A percentile compares a stretch with the other conserved stretches of the same genome.
Conservation (phyloP, 164 flowering plant species). For the Amborella trichopoda region DNA sequence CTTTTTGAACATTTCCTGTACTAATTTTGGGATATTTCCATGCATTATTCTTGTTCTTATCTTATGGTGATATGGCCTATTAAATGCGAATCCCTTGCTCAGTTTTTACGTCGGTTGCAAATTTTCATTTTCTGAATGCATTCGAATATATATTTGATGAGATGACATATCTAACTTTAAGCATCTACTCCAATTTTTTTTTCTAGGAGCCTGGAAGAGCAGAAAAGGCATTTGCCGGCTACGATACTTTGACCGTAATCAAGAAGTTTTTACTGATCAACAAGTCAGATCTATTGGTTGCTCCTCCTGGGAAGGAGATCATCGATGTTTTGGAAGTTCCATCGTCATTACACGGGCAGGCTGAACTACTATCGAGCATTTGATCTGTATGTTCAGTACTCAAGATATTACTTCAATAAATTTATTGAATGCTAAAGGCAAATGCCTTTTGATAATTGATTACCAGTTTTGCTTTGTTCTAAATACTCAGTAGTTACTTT, state of each 20-base stretch:
- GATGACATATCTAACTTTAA: no score
- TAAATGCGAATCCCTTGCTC: no score
- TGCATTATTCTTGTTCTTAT: no score
- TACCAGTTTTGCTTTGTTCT: no score
- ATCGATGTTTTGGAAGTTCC: conserved; percentile 24
- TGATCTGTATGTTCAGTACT: conserved; percentile 24
- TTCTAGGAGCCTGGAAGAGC: conserved; percentile 41
- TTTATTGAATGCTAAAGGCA: not conserved
- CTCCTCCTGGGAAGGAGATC: conserved; percentile 42
- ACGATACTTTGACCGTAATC: conserved; percentile 28
- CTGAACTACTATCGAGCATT: conserved; percentile 44
- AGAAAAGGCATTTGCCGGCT: conserved; percentile 35
- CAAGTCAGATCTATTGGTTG: conserved; percentile 17
- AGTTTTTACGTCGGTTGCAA: no score
- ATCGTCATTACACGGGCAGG: conserved; percentile 23
- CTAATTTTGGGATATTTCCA: no score
- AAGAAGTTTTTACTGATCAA: conserved; percentile 27
- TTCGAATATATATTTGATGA: no score
- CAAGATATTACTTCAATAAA: not conserved
- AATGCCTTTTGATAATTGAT: not conserved
- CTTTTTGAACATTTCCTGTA: no score
- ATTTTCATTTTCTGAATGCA: no score
- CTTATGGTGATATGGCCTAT: no score
- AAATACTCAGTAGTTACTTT: not conserved
- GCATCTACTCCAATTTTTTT: no score